phyloP scores from a whole-genome alignment of 441 rosid genomes.

The Populus trichocarpa region DNA sequence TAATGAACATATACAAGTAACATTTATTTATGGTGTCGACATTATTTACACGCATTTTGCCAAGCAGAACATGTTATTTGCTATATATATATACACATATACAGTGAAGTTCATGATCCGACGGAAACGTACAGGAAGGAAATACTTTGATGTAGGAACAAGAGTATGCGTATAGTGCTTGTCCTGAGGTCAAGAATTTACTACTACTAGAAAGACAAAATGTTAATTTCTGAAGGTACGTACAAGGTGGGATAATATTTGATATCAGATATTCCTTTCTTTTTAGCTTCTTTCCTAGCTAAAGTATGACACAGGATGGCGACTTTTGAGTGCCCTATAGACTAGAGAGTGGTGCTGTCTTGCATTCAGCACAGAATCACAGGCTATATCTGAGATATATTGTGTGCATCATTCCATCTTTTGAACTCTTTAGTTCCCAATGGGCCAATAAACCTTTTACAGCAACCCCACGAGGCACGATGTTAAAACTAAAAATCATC shows the following conservation, averaged over 20 bases:
- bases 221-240: slow-evolving; percentile 5
- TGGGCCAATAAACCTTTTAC: slow-evolving; percentile 33
- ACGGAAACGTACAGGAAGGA: background rate
- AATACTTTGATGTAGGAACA: background rate
- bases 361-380: slow-evolving; percentile 47
- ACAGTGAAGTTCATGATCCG: background rate
- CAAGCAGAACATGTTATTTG: background rate
- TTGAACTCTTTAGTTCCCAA: slow-evolving; percentile 31
- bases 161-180: background rate
- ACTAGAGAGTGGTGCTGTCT: slow-evolving; percentile 35
- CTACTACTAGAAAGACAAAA: slow-evolving; percentile 14
- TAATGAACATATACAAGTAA: background rate
- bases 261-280: slow-evolving; percentile 1
- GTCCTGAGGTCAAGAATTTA: background rate
- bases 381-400: slow-evolving; percentile 25
- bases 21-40: background rate
- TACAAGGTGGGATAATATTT: background rate
- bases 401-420: slow-evolving; percentile 37
- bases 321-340: slow-evolving; percentile 28
- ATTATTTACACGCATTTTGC: background rate
- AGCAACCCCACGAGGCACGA: slow-evolving; percentile 39
- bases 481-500: slow-evolving; percentile 28
- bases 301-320: slow-evolving; percentile 27
- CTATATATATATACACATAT: too few species aligned
- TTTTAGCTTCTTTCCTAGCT: background rate